Base-by-base conservation (phyloP, 495 filamentous ascomycete genomes). In the Aspergillus taichungensis region DNA sequence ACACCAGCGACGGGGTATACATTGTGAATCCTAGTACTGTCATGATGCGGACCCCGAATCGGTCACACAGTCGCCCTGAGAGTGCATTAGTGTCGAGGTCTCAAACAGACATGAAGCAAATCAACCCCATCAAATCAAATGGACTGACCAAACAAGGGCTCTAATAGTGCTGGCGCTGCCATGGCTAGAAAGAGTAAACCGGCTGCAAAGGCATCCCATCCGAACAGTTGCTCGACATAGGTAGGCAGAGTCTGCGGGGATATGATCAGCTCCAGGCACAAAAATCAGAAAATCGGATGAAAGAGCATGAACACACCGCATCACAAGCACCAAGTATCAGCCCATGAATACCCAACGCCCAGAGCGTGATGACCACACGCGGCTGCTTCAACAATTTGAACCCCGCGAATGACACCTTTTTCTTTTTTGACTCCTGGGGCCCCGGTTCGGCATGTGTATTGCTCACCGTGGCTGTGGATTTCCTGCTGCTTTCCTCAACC, bases 151-250 rank as follows among this genome's bases (percentile, higher is more conserved):
- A 67, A 55, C 6, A 67, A 33, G 0, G 67, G 65, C 12, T 61
- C 55, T 6, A 56, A 51, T 35, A 88, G 77, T 1, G 74, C 71
- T 0, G 82, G 83, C 9, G 80, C 52, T 35, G 81, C 75, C 14
- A 84, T 31, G 3, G 80, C 71, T 0, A 88, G 66, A 56, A 88
- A 87, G n/a, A 86, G 64, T 2, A 88, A 61, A 4, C 83, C 85
- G 5, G 81, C 80, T 6, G 77, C 80, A 0, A 72, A 71, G 3
- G 85, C 73, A 37, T 69, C 67, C 78, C 79, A 89, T 40, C 63
- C 47, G 47, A 88, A 88, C 3, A 64, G 74, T 1, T 66, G 51
- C 43, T 75, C 64, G 6, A 83, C 77, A 48, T 75, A 78, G 0
- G 85, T 60, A 8, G 85, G 79, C 6, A 88, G 55, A 24, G 62